Base-by-base conservation (phyloP, 148 eudicot genomes). In the Camellia sinensis region DNA sequence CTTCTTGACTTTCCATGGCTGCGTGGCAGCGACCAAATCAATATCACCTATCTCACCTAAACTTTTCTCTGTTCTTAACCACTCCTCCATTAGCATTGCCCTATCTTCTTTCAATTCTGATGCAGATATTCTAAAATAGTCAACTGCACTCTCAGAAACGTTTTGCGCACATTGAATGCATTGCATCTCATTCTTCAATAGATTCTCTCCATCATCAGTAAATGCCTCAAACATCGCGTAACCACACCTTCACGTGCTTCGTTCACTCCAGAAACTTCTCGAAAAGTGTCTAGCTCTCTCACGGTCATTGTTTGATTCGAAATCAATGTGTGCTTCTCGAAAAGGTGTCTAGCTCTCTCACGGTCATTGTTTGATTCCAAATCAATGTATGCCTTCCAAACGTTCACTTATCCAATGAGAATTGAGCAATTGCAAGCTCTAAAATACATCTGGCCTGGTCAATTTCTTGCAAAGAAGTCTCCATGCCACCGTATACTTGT, bases 291-390 rank as follows among this genome's bases (percentile, higher is more conserved):
- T 77, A 3, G 97, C 88, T 83, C 89, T 90, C 67, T 93, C 92
- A 77, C 79, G 87, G 63, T 93, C 98, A 18, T 80, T 82, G 74
- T 93, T 88, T 19, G 89, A 87, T 78, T 95, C 98, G 72, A 92
- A 95, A 78, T 95, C 93, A 67, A 92, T 88, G 76, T 88, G 93
- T 43, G 97, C 93, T 96, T 93, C 83, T 93, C 94, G 83, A 90
- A 93, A 17, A 93, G 86, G n/a, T n/a, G 10, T 84, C 91, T 77
- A 3, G 97, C 88, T 83, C 89, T 90, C 67, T 93, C 92, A 77
- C 79, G 87, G 63, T 93, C 98, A 18, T 80, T 82, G 74, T 93
- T 88, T 19, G 89, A 87, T 78, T 95, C 98, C 69, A 92, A 95
- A 78, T 95, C 93, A 67, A 92, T 88, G 76, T 88, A 95, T 43